Percentiles rank a stretch among this genome's conserved stretches.
These are phyloP conservation scores for Marasmius oreades DNA, from an alignment of 1,284 basidiomycete species.

Conservation along the genomic window DNA sequence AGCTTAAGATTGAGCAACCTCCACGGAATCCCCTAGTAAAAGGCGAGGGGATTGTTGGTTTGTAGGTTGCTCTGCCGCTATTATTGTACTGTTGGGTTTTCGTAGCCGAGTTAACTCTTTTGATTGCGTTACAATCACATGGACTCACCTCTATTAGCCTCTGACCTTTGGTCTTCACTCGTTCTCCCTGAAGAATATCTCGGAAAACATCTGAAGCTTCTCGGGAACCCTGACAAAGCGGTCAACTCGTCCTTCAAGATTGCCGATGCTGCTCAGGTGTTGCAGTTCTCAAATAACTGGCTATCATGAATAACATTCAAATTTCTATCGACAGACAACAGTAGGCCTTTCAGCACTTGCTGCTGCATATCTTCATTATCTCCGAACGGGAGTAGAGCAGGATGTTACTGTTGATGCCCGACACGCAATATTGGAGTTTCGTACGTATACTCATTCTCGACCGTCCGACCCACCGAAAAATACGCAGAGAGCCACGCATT, in stretches of 20 bases:
- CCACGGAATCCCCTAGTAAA: slow-evolving; percentile 19
- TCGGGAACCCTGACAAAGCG: not conserved
- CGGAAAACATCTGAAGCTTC: not conserved
- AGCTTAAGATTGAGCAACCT: slow-evolving; percentile 8
- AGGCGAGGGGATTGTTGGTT: slow-evolving; percentile 17
- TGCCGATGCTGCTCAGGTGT: slow-evolving; percentile 43
- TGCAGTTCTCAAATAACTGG: slow-evolving; percentile 6
- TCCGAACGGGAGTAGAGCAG: slow-evolving; percentile 45
- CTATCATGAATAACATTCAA: not conserved
- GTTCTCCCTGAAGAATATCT: slow-evolving; percentile 6
- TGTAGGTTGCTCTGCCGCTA: slow-evolving; percentile 11
- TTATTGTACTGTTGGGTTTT: not conserved
- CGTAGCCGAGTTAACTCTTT: not conserved
- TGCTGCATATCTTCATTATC: slow-evolving; percentile 46
- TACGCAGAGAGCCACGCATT: slow-evolving; percentile 47
- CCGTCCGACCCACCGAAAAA: not conserved
- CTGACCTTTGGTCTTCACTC: slow-evolving; percentile 5
- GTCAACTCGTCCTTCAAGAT: slow-evolving; percentile 12
- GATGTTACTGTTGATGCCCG: slow-evolving; percentile 50
- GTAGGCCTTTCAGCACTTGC: slow-evolving; percentile 54
- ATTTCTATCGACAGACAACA: slow-evolving; percentile 32
- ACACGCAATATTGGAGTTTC: slow-evolving; percentile 57
- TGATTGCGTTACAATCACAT: not conserved
- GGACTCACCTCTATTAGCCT: not conserved
- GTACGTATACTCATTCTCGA: slow-evolving; percentile 23